Base-by-base conservation (phyloP, 306 rosid species). In the Begonia fuchsioides region DNA sequence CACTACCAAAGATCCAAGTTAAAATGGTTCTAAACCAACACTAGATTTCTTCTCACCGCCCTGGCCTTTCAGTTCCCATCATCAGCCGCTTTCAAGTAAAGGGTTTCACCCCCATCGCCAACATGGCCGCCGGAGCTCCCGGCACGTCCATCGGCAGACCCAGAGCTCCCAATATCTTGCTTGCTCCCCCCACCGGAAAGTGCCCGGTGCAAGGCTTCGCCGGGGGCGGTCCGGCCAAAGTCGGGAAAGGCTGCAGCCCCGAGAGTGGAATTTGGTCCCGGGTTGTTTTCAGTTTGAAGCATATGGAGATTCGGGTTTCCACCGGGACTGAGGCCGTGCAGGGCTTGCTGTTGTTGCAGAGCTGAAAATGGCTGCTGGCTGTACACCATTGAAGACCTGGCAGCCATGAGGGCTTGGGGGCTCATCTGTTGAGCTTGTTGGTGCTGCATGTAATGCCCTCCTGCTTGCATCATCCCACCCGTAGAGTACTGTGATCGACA, bases 401-500 rank as follows among this genome's bases (percentile, higher is more conserved):
- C 92, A 1, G 85, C 95, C 95, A 90, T 85, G 40, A 90, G 87
- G 0, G 88, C 77, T 17, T 90, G 98, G 0, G 66, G 95, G 3
- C 92, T 66, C 87, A 90, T 81, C 68, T 79, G 95, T 61, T 77
- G 96, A 11, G 78, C 76, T 50, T 79, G 87, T 19, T 78, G 95
- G 45, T 75, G 85, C 72, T 85, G 98, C 87, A 81, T 67, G 81
- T 90, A 90, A 55, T 82, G 94, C 5, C 70, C 80, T 76, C 92
- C 97, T 13, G 80, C 79, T 57, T 80, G 95, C 85, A 90, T 76
- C 3, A 81, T 64, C 40, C 95, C 83, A 52, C 86, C 55, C 0
- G 78, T 32, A 46, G 94, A 70, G 53, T 81, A 90, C 98, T 90
- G 77, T 60, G 60, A 0, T 40, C 45, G 15, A 15, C n/a, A n/a